A percentile compares a stretch with the other conserved stretches of the same genome.
Evolutionary conservation across 306 rosid species (phyloP).

Genomic region (Ochetophila trinervis): DNA sequence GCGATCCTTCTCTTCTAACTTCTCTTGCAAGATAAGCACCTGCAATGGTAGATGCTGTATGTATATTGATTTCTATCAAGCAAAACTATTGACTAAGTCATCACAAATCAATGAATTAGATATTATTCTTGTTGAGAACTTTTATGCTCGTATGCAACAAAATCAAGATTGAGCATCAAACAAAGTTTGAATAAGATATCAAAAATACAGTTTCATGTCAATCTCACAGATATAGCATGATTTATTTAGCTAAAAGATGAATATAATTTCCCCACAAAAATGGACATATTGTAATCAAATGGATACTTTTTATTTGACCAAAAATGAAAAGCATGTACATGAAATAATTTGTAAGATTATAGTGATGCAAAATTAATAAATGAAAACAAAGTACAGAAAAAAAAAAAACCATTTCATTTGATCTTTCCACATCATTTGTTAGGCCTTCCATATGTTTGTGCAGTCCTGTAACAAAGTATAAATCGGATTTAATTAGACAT

Average conservation of each 20-base stretch:
- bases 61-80: background rate
- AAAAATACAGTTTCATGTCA: no score
- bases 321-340: background rate
- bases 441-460: slow-evolving; percentile 76
- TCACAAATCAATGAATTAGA: background rate
- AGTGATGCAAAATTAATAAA: background rate
- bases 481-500: slow-evolving; percentile 15
- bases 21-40: slow-evolving; percentile 69
- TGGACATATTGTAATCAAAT: no score
- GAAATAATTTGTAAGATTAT: background rate
- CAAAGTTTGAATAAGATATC: no score
- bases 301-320: background rate
- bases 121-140: background rate
- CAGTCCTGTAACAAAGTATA: slow-evolving; percentile 48
- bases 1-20: slow-evolving; percentile 60
- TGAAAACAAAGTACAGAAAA: slow-evolving; percentile 1
- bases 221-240: no score
- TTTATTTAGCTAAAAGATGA: no score
- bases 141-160: background rate
- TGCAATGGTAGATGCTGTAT: slow-evolving; percentile 22
- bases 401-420: slow-evolving; percentile 76
- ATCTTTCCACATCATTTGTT: slow-evolving; percentile 89
- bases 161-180: no score
- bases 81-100: background rate
- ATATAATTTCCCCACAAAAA: no score